Evolutionary conservation across 1,139 yeast genomes (phyloP).

Genomic region (Candida albicans): DNA sequence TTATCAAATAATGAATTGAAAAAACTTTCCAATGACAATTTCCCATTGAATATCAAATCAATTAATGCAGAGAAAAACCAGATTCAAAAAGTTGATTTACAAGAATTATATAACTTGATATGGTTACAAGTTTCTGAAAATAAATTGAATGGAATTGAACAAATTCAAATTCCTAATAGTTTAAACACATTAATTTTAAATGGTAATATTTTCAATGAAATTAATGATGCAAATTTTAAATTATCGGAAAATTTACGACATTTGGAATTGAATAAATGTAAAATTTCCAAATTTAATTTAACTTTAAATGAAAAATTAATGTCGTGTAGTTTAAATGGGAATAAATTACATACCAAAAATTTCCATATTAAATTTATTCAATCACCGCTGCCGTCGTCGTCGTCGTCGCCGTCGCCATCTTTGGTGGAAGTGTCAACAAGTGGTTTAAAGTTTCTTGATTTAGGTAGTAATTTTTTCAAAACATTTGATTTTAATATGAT

Average conservation of each 20-base stretch:
- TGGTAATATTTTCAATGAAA: slow-evolving; percentile 8
- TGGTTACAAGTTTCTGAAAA: slow-evolving; percentile 14
- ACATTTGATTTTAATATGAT: slow-evolving; percentile 12
- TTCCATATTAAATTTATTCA: slow-evolving; percentile 7
- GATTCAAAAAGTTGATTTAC: slow-evolving; percentile 8
- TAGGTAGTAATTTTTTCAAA: slow-evolving; percentile 14
- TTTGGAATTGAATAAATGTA: slow-evolving; percentile 14
- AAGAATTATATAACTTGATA: slow-evolving; percentile 6
- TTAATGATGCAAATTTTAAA: slow-evolving; percentile 6
- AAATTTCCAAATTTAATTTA: slow-evolving; percentile 10
- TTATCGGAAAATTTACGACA: slow-evolving; percentile 13
- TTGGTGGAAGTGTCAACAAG: too few relatives aligned
- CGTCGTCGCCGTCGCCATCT: too few relatives aligned
- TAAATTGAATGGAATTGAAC: slow-evolving; percentile 6
- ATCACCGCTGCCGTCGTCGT: too few relatives aligned
- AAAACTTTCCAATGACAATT: not conserved
- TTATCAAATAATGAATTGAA: slow-evolving; percentile 11
- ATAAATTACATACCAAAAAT: slow-evolving; percentile 10
- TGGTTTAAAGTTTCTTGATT: slow-evolving; percentile 14
- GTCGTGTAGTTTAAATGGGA: slow-evolving; percentile 11
- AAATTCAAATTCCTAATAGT: slow-evolving; percentile 9
- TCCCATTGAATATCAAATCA: slow-evolving; percentile 11
- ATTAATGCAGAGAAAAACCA: slow-evolving; percentile 13
- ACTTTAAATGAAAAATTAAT: slow-evolving; percentile 5
- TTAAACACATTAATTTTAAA: slow-evolving; percentile 12